Evolutionary conservation across 345 rosid genomes (phyloP).

Genomic region (Heritiera fomes): DNA sequence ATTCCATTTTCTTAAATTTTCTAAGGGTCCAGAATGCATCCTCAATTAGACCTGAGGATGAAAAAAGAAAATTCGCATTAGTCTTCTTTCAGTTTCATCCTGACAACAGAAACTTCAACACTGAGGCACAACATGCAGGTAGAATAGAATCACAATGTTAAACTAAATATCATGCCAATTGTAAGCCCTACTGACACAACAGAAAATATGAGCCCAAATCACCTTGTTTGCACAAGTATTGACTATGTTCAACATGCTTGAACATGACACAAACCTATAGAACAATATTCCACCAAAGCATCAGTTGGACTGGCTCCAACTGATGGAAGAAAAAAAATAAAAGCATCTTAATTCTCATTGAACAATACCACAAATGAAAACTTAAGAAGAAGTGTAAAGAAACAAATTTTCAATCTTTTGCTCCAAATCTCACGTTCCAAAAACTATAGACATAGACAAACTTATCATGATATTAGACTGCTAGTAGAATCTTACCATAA

Average conservation of each 20-base stretch:
- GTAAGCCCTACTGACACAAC: neutral
- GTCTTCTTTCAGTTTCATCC: neutral
- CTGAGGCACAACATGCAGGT: neutral
- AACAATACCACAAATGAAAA: neutral
- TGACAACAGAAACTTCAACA: neutral
- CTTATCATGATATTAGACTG: conserved; percentile 4
- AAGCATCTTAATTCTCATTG: neutral
- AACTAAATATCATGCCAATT: neutral
- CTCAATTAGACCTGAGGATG: conserved; percentile 56
- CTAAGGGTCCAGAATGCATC: conserved; percentile 82
- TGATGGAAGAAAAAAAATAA: neutral
- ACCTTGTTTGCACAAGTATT: neutral
- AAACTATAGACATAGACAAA: neutral
- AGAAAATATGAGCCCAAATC: neutral
- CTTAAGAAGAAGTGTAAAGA: neutral
- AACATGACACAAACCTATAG: neutral
- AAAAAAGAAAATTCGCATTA: conserved; percentile 12
- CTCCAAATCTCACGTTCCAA: neutral
- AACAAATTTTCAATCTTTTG: neutral
- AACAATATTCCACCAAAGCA: neutral
- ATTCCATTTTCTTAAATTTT: conserved; percentile 46
- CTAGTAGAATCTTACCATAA: conserved; percentile 56
- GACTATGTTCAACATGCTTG: neutral
- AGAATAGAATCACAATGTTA: neutral
- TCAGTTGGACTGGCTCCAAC: neutral